These are phyloP conservation scores for Lunularia cruciata DNA, from an alignment of 225 moss, liverwort and hornwort species.

Conservation along the genomic window DNA sequence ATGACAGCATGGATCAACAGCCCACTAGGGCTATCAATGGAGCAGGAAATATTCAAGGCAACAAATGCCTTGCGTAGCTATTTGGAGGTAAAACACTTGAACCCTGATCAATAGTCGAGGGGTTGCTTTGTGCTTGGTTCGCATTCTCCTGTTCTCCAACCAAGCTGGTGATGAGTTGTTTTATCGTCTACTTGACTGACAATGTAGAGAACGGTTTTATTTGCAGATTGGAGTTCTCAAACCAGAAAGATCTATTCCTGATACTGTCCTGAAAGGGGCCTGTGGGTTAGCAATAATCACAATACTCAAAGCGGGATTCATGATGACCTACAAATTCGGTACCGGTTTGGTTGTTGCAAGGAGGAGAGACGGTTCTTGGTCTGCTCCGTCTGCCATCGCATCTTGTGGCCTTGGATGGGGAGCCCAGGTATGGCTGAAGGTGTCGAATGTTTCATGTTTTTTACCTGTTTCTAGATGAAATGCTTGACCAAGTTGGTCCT, in stretches of 20 bases:
- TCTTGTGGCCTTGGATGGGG: constrained; percentile 98
- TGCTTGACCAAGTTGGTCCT: no score
- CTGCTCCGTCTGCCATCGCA: constrained; percentile 90
- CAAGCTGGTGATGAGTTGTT: not conserved
- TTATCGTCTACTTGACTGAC: constrained; percentile 3
- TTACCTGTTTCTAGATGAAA: no score
- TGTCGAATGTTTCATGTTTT: no score
- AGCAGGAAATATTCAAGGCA: constrained; percentile 95
- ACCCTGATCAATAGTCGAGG: not conserved
- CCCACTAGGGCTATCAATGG: constrained; percentile 88
- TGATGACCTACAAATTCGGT: constrained; percentile 93
- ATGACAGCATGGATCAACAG: constrained; percentile 97
- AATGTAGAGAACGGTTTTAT: constrained; percentile 6
- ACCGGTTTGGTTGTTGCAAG: constrained; percentile 87
- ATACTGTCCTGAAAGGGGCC: constrained; percentile 85
- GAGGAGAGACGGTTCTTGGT: constrained; percentile 87
- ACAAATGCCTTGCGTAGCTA: constrained; percentile 85
- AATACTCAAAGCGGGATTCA: constrained; percentile 80
- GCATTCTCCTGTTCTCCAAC: not conserved
- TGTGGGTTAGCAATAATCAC: constrained; percentile 85
- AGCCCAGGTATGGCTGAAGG: constrained; percentile 89
- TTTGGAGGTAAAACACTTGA: constrained; percentile 51
- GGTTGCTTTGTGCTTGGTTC: not conserved
- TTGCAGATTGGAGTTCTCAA: constrained; percentile 79
- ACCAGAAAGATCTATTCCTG: constrained; percentile 89